phyloP scores from a whole-genome alignment of 352 stramenopile genomes.

The Plasmopara muralis region DNA sequence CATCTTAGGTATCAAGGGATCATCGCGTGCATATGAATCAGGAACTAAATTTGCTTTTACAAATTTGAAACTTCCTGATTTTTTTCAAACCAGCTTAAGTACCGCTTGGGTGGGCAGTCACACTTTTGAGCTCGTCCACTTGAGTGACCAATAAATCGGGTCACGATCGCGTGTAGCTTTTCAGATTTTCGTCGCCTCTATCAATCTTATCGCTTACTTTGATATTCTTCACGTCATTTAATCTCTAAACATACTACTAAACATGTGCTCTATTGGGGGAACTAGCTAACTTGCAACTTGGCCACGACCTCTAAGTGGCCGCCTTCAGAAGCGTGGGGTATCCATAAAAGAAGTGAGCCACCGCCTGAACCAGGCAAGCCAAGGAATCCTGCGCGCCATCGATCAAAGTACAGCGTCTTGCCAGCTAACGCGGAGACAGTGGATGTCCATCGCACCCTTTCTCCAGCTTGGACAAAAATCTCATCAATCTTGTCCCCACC shows the following conservation, averaged over 20 bases:
- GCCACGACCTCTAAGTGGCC: conserved; percentile 40
- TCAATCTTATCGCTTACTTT: neutral
- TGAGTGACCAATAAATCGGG: too few relatives aligned
- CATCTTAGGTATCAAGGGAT: too few relatives aligned
- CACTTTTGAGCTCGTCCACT: too few relatives aligned
- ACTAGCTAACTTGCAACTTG: conserved; percentile 47
- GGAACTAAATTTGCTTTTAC: too few relatives aligned
- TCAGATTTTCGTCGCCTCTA: too few relatives aligned
- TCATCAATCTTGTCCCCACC: conserved; percentile 35
- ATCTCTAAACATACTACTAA: neutral
- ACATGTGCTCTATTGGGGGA: conserved; percentile 3
- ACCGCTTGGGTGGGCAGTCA: too few relatives aligned
- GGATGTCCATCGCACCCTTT: conserved; percentile 27
- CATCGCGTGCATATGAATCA: too few relatives aligned
- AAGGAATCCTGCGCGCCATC: conserved; percentile 50
- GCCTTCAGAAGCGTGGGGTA: conserved; percentile 34
- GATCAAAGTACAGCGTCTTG: conserved; percentile 68
- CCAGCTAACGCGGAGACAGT: conserved; percentile 28
- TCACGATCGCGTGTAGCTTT: too few relatives aligned
- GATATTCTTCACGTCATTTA: neutral
- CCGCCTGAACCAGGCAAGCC: conserved; percentile 49
- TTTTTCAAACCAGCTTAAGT: too few relatives aligned
- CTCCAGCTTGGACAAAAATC: conserved; percentile 28
- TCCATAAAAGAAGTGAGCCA: conserved; percentile 55
- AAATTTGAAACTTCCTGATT: too few relatives aligned